These are phyloP conservation scores for Xylaria sp. DNA, from an alignment of 2,329 filamentous ascomycete species.

Conservation along the genomic window DNA sequence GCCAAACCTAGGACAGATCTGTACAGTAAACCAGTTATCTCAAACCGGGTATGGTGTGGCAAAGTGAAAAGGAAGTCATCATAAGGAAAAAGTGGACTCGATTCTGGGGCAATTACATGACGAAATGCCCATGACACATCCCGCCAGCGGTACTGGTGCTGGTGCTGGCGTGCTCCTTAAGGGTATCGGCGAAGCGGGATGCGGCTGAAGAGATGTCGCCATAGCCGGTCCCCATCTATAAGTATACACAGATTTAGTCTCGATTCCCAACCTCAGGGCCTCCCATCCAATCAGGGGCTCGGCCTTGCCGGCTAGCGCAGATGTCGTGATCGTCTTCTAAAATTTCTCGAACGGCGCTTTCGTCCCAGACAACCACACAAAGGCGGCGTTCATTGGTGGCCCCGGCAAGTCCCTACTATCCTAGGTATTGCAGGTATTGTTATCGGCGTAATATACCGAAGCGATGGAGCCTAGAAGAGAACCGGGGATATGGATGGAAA, in stretches of 20 bases:
- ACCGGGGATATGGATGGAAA: slow-evolving; percentile 14
- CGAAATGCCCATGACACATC: slow-evolving; percentile 20
- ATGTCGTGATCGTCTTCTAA: slow-evolving; percentile 54
- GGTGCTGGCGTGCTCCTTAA: slow-evolving; percentile 4
- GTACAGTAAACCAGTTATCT: neutral
- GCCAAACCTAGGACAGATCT: slow-evolving; percentile 1
- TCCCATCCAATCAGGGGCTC: slow-evolving; percentile 46
- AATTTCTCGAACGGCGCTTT: slow-evolving; percentile 44
- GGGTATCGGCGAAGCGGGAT: slow-evolving; percentile 41
- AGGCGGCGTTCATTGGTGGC: slow-evolving; percentile 8
- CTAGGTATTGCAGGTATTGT: neutral
- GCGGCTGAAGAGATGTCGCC: slow-evolving; percentile 40
- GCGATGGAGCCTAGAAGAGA: slow-evolving; percentile 15
- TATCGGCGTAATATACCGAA: slow-evolving; percentile 1
- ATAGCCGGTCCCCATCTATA: slow-evolving; percentile 35
- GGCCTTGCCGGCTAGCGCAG: slow-evolving; percentile 49
- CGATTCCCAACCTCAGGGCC: slow-evolving; percentile 25
- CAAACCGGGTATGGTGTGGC: neutral
- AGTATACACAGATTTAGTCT: slow-evolving; percentile 20
- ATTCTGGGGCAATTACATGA: slow-evolving; percentile 16
- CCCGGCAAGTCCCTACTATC: slow-evolving; percentile 5
- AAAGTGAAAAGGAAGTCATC: slow-evolving; percentile 7
- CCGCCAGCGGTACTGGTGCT: neutral
- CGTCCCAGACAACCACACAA: slow-evolving; percentile 7
- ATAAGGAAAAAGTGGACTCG: slow-evolving; percentile 29